phyloP scores from a whole-genome alignment of 345 rosid genomes.

The Euclidium syriacum region DNA sequence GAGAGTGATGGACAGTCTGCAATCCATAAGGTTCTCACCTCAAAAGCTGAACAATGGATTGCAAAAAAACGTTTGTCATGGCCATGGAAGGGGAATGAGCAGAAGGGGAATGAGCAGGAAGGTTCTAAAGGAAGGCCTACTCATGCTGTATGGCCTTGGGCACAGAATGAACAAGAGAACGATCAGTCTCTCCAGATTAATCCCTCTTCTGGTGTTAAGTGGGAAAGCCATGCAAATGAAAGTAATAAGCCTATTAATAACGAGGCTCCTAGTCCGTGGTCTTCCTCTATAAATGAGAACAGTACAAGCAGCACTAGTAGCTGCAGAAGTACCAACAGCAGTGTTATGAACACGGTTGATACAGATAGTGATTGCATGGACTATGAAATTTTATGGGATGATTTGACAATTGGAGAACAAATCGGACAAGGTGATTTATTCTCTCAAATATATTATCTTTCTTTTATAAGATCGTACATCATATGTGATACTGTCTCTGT shows the following conservation, averaged over 20 bases:
- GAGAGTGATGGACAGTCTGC: slow-evolving; percentile 72
- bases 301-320: slow-evolving; percentile 95
- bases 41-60: slow-evolving; percentile 88
- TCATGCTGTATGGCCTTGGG: slow-evolving; percentile 51
- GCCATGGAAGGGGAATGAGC: slow-evolving; percentile 99
- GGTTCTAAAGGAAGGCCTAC: slow-evolving; percentile 47
- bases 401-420: slow-evolving; percentile 76
- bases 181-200: slow-evolving; percentile 32
- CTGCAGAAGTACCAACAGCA: slow-evolving; percentile 77
- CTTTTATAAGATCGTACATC: background rate
- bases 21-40: slow-evolving; percentile 60
- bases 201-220: slow-evolving; percentile 39
- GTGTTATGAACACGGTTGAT: slow-evolving; percentile 73
- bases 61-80: slow-evolving; percentile 77
- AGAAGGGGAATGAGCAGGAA: slow-evolving; percentile 70
- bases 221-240: slow-evolving; percentile 49
- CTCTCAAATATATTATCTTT: background rate
- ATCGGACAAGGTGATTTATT: slow-evolving; percentile 79
- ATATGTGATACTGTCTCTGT: slow-evolving; percentile 22
- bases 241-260: slow-evolving; percentile 44
- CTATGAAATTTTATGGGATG: slow-evolving; percentile 92
- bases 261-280: slow-evolving; percentile 76
- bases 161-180: slow-evolving; percentile 53
- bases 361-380: slow-evolving; percentile 70
- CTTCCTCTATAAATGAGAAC: slow-evolving; percentile 65